Evolutionary conservation across 78 protist genomes (phyloP), one percentile per base, ranked within the genome.

Genomic region (Parvularia atlantis): DNA sequence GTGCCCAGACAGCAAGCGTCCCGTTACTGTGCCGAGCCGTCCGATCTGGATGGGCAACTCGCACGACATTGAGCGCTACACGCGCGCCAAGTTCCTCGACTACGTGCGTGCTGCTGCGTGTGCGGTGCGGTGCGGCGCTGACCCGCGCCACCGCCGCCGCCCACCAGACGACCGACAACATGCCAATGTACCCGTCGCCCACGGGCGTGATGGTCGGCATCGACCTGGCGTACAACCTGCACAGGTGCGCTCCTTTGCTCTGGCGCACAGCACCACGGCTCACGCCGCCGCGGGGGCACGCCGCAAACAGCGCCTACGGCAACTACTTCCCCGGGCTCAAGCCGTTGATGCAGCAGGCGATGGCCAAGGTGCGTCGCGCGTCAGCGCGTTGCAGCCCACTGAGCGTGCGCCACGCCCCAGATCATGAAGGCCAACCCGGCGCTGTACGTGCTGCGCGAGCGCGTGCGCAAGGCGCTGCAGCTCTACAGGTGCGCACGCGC

Each of bases 391-490:
- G n/a, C n/a, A n/a, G n/a, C 85, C 94, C 43, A 76, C 88, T 83
- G 91, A 93, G 84, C 86, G n/a, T n/a, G n/a, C 88, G 17, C n/a
- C n/a, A n/a, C n/a, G n/a, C n/a, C n/a, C n/a, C n/a, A n/a, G n/a
- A 81, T 94, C 63, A 83, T 88, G 88, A 91, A 91, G 84, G 86
- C 92, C n/a, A 93, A 81, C 94, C 96, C 44, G 87, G 95, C 65
- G 37, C 69, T 88, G 50, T 91, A 93, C 74, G 98, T 94, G 41
- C 77, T 98, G 64, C 89, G 99, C 44, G 99, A 96, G 85, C 90
- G 99, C 41, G 87, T 98, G 66, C 83, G 99, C 68, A 96, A 95
- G 83, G 98, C 93, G 35, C 88, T 98, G 36, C 99, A 97, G 87
- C 89, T 98, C 33, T 93, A 92, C 85, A 72, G 89, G 11, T 86